Conservation (phyloP, 345 rosid species). For the Odontarrhena argentea region DNA sequence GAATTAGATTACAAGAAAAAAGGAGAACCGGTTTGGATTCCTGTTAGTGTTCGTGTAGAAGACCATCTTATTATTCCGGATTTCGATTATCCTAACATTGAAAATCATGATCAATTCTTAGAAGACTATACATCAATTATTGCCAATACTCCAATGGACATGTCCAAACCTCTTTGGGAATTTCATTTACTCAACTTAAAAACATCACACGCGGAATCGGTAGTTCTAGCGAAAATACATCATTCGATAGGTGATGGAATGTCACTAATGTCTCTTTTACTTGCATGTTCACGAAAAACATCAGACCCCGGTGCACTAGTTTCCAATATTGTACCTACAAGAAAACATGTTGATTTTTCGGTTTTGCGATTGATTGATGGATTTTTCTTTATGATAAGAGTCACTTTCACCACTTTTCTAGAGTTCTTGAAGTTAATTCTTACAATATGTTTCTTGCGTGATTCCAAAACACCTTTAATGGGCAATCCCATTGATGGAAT, state of each 20-base stretch:
- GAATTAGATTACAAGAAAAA: slow-evolving; percentile 19
- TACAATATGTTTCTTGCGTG: slow-evolving; percentile 44
- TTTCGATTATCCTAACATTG: slow-evolving; percentile 30
- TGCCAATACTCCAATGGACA: slow-evolving; percentile 51
- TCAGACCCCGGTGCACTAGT: slow-evolving; percentile 50
- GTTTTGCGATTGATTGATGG: slow-evolving; percentile 41
- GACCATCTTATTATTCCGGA: slow-evolving; percentile 44
- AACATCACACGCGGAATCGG: slow-evolving; percentile 60
- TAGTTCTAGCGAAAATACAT: slow-evolving; percentile 44
- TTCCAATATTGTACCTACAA: slow-evolving; percentile 48
- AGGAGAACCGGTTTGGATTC: slow-evolving; percentile 53
- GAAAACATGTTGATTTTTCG: not conserved
- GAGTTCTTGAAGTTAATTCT: slow-evolving; percentile 43
- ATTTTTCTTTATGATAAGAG: slow-evolving; percentile 40
- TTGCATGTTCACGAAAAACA: slow-evolving; percentile 52
- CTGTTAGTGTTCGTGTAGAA: slow-evolving; percentile 24
- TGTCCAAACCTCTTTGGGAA: slow-evolving; percentile 70
- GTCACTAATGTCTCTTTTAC: slow-evolving; percentile 55
- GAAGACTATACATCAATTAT: slow-evolving; percentile 61
- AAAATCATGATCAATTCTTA: slow-evolving; percentile 48
- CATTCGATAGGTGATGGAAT: slow-evolving; percentile 54
- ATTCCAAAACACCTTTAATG: slow-evolving; percentile 49
- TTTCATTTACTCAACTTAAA: slow-evolving; percentile 61
- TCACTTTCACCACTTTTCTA: slow-evolving; percentile 52
- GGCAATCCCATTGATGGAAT: slow-evolving; percentile 13